These are phyloP conservation scores for Suillus americanus DNA, from an alignment of 768 basidiomycete species.

Conservation along the genomic window DNA sequence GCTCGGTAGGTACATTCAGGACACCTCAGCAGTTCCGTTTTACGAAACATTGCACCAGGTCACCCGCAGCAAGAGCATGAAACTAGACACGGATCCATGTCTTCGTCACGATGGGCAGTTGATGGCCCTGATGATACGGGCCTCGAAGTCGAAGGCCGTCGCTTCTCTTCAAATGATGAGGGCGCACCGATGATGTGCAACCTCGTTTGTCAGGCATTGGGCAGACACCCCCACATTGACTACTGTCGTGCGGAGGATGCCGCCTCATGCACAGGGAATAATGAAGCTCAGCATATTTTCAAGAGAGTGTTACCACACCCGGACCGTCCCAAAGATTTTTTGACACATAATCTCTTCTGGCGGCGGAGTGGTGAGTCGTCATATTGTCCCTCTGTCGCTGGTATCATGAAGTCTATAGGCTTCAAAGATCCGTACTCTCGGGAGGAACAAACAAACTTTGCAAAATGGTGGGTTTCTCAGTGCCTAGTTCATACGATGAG, in stretches of 20 bases:
- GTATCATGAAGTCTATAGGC: conserved; percentile 30
- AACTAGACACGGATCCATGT: conserved; percentile 65
- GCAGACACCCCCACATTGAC: conserved; percentile 56
- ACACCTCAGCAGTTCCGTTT: background rate
- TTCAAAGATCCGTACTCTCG: conserved; percentile 65
- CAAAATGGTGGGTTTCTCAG: conserved; percentile 44
- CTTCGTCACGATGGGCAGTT: conserved; percentile 53
- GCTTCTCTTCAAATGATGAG: conserved; percentile 52
- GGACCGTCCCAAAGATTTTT: conserved; percentile 47
- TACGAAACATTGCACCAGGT: conserved; percentile 30
- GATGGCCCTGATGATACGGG: conserved; percentile 49
- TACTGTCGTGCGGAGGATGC: conserved; percentile 46
- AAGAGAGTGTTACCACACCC: conserved; percentile 46
- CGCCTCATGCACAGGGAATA: conserved; percentile 36
- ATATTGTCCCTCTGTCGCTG: background rate
- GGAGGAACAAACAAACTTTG: conserved; percentile 53
- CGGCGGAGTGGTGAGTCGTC: conserved; percentile 47
- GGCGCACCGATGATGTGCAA: conserved; percentile 67
- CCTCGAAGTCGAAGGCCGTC: conserved; percentile 54
- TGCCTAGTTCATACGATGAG: background rate
- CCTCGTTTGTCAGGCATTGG: conserved; percentile 54
- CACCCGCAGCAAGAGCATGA: conserved; percentile 62
- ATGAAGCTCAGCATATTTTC: conserved; percentile 47
- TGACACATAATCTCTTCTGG: conserved; percentile 59
- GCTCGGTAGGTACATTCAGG: conserved; percentile 37